Base-by-base conservation (phyloP, 768 basidiomycete species). In the Amanita molliuscula region DNA sequence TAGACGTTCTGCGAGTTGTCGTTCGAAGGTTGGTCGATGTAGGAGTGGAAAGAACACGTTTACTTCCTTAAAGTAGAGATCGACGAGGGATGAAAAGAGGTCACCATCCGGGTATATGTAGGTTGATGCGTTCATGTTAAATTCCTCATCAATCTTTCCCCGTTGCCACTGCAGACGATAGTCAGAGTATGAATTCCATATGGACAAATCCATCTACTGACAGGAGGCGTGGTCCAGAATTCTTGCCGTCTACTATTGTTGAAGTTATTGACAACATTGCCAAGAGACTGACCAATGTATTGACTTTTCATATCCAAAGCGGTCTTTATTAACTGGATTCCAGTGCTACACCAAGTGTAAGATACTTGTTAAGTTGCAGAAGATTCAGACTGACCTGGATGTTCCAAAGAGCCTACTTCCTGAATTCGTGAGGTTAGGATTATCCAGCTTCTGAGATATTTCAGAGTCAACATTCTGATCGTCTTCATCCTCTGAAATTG, bases 21-120 rank as follows among this genome's bases (percentile, higher is more conserved):
- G 71, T 31, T 78, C 68, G 57, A 93, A 91, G 0, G 82, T 80
- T 4, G 79, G 79, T 21, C 74, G 74, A 58, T 91, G 87, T 25
- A 92, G 67, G 13, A 92, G 64, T 5, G 88, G 87, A 48, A 80
- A 70, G 31, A 77, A 67, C 25, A 61, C 57, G 58, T 90, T 85
- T 44, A 73, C 62, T 52, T 81, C 69, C 1, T 65, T 54, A 56
- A 95, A 95, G 61, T 79, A 92, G 21, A 82, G 67, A 33, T 78
- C 66, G 55, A 93, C 76, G 23, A 96, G 71, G n/a, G 55, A 60
- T 23, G 63, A 58, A 4, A 75, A 75, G 15, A 91, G 75, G 52
- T 84, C 81, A 11, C 64, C 58, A 1, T 76, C 72, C 0, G 82
- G 82, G 46, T 76, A 83, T 18, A 41, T 48, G 55, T 73, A 78